Evolutionary conservation across 805 yeast species (phyloP).

Genomic region (Candida ulmi): DNA sequence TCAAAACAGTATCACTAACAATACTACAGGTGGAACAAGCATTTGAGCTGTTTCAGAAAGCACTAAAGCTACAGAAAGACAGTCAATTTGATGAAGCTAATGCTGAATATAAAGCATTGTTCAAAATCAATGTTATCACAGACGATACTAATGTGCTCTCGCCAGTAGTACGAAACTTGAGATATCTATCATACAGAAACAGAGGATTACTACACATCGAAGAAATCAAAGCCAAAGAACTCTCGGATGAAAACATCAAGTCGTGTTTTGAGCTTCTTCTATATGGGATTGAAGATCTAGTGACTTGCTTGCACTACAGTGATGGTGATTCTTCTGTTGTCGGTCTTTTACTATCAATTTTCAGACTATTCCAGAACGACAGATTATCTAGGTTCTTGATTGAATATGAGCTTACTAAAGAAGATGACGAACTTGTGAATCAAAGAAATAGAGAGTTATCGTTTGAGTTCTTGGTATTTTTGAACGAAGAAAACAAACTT

Average conservation of each 20-base stretch:
- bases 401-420: slow-evolving; percentile 51
- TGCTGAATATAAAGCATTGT: slow-evolving; percentile 52
- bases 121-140: slow-evolving; percentile 61
- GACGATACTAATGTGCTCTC: slow-evolving; percentile 40
- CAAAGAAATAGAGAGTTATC: slow-evolving; percentile 18
- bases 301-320: slow-evolving; percentile 58
- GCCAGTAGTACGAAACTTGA: slow-evolving; percentile 65
- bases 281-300: slow-evolving; percentile 51
- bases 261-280: slow-evolving; percentile 11
- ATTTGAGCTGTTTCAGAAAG: slow-evolving; percentile 65
- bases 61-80: slow-evolving; percentile 55
- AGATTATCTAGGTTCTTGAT: slow-evolving; percentile 49
- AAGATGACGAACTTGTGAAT: slow-evolving; percentile 29
- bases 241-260: background rate
- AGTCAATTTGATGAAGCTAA: slow-evolving; percentile 45
- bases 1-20: too few species aligned
- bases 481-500: slow-evolving; percentile 9
- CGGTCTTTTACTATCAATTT: slow-evolving; percentile 44
- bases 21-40: slow-evolving; percentile 60
- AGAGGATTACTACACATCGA: slow-evolving; percentile 65
- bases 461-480: slow-evolving; percentile 6
- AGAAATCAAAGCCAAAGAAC: slow-evolving; percentile 20
- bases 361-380: slow-evolving; percentile 40
- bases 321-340: slow-evolving; percentile 60
- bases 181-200: slow-evolving; percentile 77